Base-by-base conservation (phyloP, 805 yeast species). In the Wickerhamomyces strasburgensis region DNA sequence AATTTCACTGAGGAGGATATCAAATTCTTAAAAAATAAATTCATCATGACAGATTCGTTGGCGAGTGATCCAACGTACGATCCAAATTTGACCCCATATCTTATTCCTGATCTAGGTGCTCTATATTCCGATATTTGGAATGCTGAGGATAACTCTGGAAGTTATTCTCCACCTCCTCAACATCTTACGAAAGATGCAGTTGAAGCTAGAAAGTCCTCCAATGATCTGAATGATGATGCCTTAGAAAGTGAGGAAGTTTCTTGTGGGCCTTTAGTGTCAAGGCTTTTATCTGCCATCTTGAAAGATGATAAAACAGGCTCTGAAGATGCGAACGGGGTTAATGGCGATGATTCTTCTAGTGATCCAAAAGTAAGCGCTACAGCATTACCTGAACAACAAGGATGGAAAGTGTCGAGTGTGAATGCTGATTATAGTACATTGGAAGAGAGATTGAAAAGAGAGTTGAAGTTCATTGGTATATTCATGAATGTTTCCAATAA, bases 221-320 rank as follows among this genome's bases (percentile, higher is more conserved):
- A 72, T 16, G 70, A 67, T 19, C 49, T 84, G 31, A 65, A 61
- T 19, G 95, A 84, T 50, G 79, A 74, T 5, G 58, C 62, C 1
- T 58, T 89, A 38, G 90, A 84, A 46, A 70, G 81, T 0, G 90
- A 84, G 40, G 78, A 74, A 16, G 67, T 90, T 1, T 81, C 95
- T 1, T 82, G 95, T 56, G 98, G 98, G 1, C 98, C 98, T 1
- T 67, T 90, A 25, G 81, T 94, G 0, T 80, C 89, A 17, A 72
- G 98, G 40, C 65, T 90, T 31, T 57, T 90, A 35, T 75, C 95
- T 5, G 98, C 97, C 0, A 68, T 90, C 9, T 62, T 88, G 38
- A 69, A 73, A 46, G 72, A 73, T 29, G 56, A 48, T 19, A 41
- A 31, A 14, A 37, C 24, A 5, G 44, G 40, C 3, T 37, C 35